These are phyloP conservation scores for Neofusicoccum umdonicola DNA, from an alignment of 2,329 filamentous ascomycete genomes.

Conservation along the genomic window DNA sequence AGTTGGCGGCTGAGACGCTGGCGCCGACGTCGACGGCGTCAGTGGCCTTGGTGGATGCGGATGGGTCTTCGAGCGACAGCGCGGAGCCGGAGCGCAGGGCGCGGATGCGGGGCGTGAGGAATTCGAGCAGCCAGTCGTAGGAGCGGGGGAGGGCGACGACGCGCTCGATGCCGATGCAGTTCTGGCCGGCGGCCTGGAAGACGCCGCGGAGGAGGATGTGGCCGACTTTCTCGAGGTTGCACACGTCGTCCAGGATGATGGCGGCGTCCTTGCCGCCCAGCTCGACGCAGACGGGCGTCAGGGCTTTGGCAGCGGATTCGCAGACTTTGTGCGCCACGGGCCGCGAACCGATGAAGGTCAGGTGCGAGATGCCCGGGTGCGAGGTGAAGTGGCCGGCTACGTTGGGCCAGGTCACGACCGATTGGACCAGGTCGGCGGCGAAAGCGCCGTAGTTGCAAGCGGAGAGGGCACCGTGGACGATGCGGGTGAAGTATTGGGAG, in stretches of 20 bases:
- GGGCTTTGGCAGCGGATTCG: constrained; percentile 74
- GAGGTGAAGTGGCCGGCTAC: constrained; percentile 79
- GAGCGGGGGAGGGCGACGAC: constrained; percentile 76
- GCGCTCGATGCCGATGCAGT: constrained; percentile 96
- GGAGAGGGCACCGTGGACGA: constrained; percentile 73
- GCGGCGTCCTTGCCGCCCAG: constrained; percentile 94
- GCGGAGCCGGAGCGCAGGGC: constrained; percentile 73
- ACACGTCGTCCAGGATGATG: constrained; percentile 78
- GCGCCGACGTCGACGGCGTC: constrained; percentile 74
- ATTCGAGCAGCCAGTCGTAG: constrained; percentile 69
- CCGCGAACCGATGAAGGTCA: constrained; percentile 94
- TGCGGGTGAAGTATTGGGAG: constrained; percentile 73
- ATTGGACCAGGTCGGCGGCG: constrained; percentile 77
- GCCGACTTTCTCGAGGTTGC: constrained; percentile 65
- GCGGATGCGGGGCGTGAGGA: constrained; percentile 71
- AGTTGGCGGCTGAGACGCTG: constrained; percentile 77
- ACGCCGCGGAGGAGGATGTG: constrained; percentile 87
- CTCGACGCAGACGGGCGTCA: constrained; percentile 89
- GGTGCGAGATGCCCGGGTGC: constrained; percentile 78
- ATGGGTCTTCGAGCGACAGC: constrained; percentile 36
- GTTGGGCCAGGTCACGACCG: constrained; percentile 82
- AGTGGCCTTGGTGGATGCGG: constrained; percentile 33
- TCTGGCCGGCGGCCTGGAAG: constrained; percentile 94
- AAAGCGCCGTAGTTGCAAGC: constrained; percentile 79
- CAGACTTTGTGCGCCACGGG: constrained; percentile 86